A percentile compares a stretch with the other conserved stretches of the same genome.
phyloP scores from a whole-genome alignment of 2,329 filamentous ascomycete species.

The Westerdykella sp. region DNA sequence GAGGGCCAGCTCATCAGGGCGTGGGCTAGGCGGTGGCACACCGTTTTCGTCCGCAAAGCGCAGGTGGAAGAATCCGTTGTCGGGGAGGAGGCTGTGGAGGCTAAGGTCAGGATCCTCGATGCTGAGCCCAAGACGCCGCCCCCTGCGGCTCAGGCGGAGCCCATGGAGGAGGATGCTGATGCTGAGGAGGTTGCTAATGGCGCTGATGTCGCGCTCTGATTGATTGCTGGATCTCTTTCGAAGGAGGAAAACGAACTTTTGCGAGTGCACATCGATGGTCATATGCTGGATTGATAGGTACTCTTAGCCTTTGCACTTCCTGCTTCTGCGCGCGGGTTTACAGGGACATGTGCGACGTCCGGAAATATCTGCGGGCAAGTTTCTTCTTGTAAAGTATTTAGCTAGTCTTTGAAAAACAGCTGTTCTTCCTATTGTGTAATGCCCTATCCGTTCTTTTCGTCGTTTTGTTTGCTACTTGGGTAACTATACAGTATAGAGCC shows the following conservation, averaged over 20 bases:
- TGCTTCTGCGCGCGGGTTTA: neutral
- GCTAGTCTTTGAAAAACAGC: no score
- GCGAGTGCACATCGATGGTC: no score
- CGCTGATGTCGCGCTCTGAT: slow-evolving; percentile 14
- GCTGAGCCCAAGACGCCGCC: slow-evolving; percentile 11
- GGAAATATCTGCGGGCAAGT: no score
- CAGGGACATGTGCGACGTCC: no score
- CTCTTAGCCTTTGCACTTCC: neutral
- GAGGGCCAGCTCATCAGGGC: slow-evolving; percentile 58
- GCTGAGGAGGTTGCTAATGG: slow-evolving; percentile 21
- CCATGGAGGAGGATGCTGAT: slow-evolving; percentile 13
- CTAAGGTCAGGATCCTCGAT: slow-evolving; percentile 36
- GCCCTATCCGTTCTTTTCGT: no score
- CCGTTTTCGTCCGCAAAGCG: slow-evolving; percentile 73
- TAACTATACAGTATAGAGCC: no score
- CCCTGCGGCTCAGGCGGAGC: slow-evolving; percentile 14
- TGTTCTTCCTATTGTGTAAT: no score
- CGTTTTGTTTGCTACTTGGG: no score
- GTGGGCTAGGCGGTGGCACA: slow-evolving; percentile 82
- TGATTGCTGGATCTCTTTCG: neutral
- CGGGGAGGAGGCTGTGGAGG: slow-evolving; percentile 49
- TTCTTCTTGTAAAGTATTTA: no score
- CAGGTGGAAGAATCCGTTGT: slow-evolving; percentile 78
- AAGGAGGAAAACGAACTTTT: no score
- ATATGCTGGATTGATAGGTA: neutral